Conservation (phyloP, 257 asterid genomes). For the Echium plantagineum region DNA sequence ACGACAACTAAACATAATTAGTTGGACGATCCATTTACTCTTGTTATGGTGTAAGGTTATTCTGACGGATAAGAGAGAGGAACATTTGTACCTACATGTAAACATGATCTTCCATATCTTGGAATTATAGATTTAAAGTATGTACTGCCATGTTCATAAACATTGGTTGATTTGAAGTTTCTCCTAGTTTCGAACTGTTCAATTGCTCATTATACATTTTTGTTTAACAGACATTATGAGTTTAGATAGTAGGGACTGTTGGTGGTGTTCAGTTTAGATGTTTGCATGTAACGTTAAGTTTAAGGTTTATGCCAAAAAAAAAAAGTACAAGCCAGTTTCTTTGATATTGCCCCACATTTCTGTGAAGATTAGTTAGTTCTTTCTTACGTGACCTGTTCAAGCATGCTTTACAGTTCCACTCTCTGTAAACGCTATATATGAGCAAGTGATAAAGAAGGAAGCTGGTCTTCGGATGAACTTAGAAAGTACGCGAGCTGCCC, state of each 20-base stretch:
- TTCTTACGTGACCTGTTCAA: constrained; percentile 12
- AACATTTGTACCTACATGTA: too few species aligned
- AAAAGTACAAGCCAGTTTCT: background rate
- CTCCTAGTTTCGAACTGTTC: background rate
- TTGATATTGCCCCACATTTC: background rate
- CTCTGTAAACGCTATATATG: constrained; percentile 50
- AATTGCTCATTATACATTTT: too few species aligned
- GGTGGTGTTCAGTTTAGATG: too few species aligned
- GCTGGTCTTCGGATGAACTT: constrained; percentile 54
- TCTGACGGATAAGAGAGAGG: background rate
- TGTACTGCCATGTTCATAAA: background rate
- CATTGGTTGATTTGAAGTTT: background rate
- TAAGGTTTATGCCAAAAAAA: too few species aligned
- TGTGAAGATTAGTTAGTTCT: background rate
- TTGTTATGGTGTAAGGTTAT: background rate
- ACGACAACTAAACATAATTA: background rate
- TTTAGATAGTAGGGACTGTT: too few species aligned
- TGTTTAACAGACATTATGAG: too few species aligned
- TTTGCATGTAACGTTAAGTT: too few species aligned
- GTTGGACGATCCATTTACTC: background rate
- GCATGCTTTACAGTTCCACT: constrained; percentile 40
- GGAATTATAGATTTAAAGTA: background rate
- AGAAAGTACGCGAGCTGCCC: constrained; percentile 49
- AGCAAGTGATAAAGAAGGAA: constrained; percentile 66
- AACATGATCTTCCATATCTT: background rate